Evolutionary conservation across 441 rosid species (phyloP).

Genomic region (Adansonia grandidieri): DNA sequence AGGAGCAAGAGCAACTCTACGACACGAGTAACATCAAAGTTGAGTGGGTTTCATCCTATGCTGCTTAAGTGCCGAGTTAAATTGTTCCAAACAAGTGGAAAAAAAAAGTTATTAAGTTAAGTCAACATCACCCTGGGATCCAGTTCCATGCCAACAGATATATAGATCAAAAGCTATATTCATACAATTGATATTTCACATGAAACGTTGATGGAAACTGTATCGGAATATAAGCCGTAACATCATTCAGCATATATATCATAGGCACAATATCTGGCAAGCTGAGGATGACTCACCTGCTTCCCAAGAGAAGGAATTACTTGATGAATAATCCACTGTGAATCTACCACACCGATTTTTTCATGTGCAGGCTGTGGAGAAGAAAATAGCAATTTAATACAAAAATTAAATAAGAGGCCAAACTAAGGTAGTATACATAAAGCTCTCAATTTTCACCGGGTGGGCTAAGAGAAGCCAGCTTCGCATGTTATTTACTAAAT

Average conservation of each 20-base stretch:
- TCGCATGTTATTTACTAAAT: slow-evolving; percentile 1
- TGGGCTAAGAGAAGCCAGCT: not conserved
- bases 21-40: not conserved
- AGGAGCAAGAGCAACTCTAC: not conserved
- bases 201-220: not conserved
- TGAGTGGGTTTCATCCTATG: slow-evolving; percentile 1
- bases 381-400: slow-evolving; percentile 17
- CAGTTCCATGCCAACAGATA: not conserved
- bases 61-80: not conserved
- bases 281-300: slow-evolving; percentile 49
- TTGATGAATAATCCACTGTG: slow-evolving; percentile 82
- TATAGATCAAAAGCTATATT: not conserved
- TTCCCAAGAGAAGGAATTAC: slow-evolving; percentile 72
- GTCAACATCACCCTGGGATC: not conserved
- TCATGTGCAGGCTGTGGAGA: slow-evolving; percentile 72
- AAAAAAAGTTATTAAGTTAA: not conserved
- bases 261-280: slow-evolving; percentile 12
- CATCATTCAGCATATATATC: not conserved
- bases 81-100: not conserved
- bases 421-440: slow-evolving; percentile 1
- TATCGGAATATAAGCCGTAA: not conserved
- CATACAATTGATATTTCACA: not conserved
- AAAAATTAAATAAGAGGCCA: slow-evolving; percentile 3
- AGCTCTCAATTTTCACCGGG: slow-evolving; percentile 3
- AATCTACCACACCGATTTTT: slow-evolving; percentile 82